These are phyloP conservation scores for Tremellales sp. DNA, from an alignment of 1,284 basidiomycete species.

Conservation along the genomic window DNA sequence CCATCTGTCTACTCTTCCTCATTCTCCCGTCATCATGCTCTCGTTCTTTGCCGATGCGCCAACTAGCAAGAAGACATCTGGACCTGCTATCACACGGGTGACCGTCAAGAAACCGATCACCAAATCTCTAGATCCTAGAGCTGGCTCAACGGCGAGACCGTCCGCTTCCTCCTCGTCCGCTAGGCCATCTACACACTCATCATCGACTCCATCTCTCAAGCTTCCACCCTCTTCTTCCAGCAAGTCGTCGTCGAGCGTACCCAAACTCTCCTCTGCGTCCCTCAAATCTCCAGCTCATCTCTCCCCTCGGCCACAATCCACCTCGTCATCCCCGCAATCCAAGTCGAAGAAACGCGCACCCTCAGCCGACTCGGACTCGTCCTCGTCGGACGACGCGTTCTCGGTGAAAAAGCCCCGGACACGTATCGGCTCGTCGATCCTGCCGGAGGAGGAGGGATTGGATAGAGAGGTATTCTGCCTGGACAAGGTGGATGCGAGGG, in stretches of 20 bases:
- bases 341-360: slow-evolving; percentile 9
- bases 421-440: neutral
- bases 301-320: neutral
- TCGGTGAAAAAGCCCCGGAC: slow-evolving; percentile 13
- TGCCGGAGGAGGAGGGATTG: slow-evolving; percentile 17
- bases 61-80: slow-evolving; percentile 15
- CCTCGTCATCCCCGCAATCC: neutral
- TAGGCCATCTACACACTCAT: neutral
- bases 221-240: slow-evolving; percentile 2
- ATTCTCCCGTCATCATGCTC: slow-evolving; percentile 15
- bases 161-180: too few species aligned
- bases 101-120: slow-evolving; percentile 19
- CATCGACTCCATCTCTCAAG: neutral
- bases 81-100: slow-evolving; percentile 19
- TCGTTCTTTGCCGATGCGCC: slow-evolving; percentile 30
- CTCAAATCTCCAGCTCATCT: neutral
- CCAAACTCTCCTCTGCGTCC: neutral
- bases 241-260: neutral
- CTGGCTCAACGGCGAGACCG: too few species aligned
- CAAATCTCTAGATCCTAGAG: neutral
- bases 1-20: neutral
- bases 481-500: slow-evolving; percentile 30
- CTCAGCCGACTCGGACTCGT: slow-evolving; percentile 7
- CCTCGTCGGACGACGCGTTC: slow-evolving; percentile 18
- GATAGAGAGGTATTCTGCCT: slow-evolving; percentile 29